Evolutionary conservation across 805 yeast species (phyloP).

Genomic region (Schizosaccharomyces lindneri): DNA sequence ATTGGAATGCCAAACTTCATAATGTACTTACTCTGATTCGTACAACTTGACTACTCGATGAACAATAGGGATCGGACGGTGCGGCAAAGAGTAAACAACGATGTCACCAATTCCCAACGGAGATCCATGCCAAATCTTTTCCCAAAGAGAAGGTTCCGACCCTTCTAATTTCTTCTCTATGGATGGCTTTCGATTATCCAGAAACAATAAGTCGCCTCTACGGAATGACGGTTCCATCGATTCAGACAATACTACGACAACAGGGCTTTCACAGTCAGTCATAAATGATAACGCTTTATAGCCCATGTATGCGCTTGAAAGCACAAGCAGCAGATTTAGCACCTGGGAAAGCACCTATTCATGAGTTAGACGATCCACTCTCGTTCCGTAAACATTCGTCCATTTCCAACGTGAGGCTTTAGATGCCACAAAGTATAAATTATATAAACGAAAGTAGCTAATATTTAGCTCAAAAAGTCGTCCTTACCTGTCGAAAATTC

Average conservation of each 20-base stretch:
- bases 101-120: constrained; percentile 62
- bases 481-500: neutral
- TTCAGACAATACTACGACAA: constrained; percentile 90
- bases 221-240: constrained; percentile 99
- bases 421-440: too few species aligned
- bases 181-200: constrained; percentile 45
- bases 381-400: too few species aligned
- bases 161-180: neutral
- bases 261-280: constrained; percentile 70
- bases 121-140: constrained; percentile 14
- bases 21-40: constrained; percentile 16
- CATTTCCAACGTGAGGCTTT: too few species aligned
- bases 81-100: constrained; percentile 69
- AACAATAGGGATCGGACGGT: constrained; percentile 77
- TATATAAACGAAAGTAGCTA: too few species aligned
- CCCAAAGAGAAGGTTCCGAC: neutral
- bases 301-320: constrained; percentile 71
- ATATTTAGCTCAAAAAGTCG: neutral
- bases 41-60: constrained; percentile 85
- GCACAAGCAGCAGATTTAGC: constrained; percentile 49
- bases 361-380: neutral
- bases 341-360: constrained; percentile 22
- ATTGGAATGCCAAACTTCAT: constrained; percentile 5
- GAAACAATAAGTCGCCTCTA: constrained; percentile 76
- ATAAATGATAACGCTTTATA: constrained; percentile 65